A percentile compares a stretch with the other conserved stretches of the same genome.
phyloP scores from a whole-genome alignment of 345 rosid species.

The Erucastrum elatum region DNA sequence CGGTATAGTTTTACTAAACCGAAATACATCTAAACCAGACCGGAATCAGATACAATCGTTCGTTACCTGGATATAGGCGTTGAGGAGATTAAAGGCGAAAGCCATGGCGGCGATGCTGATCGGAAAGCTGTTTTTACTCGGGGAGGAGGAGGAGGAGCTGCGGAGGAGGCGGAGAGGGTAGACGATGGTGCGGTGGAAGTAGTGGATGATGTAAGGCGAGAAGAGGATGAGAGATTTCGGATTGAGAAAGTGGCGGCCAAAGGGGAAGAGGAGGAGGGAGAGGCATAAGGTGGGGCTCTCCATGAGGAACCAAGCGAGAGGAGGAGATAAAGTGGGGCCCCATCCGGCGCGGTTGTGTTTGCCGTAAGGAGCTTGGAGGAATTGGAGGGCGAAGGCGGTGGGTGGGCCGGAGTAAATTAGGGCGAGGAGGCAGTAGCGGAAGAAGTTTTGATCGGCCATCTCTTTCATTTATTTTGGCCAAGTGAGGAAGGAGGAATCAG shows the following conservation, averaged over 20 bases:
- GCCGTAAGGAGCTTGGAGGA: slow-evolving; percentile 90
- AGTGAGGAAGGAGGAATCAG: background rate
- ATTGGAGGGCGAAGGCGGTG: slow-evolving; percentile 59
- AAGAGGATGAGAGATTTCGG: slow-evolving; percentile 61
- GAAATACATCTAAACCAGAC: background rate
- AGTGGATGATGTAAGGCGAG: slow-evolving; percentile 72
- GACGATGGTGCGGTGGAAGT: slow-evolving; percentile 70
- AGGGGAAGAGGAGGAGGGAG: slow-evolving; percentile 68
- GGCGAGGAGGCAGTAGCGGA: slow-evolving; percentile 50
- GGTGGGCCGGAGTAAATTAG: slow-evolving; percentile 66
- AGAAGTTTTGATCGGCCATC: slow-evolving; percentile 52
- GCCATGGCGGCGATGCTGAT: slow-evolving; percentile 58
- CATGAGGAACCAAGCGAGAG: slow-evolving; percentile 93
- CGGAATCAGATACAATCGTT: background rate
- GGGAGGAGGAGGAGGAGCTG: background rate
- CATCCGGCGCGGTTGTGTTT: slow-evolving; percentile 89
- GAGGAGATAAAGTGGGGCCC: slow-evolving; percentile 77
- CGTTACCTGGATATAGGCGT: slow-evolving; percentile 61
- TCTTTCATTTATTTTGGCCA: too few relatives aligned
- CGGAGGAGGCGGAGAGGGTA: slow-evolving; percentile 72
- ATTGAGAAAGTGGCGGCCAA: slow-evolving; percentile 56
- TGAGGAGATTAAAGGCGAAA: slow-evolving; percentile 64
- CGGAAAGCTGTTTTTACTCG: slow-evolving; percentile 43
- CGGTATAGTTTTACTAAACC: slow-evolving; percentile 16
- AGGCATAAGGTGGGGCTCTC: slow-evolving; percentile 87